Evolutionary conservation across 192 early-diverging fungal genomes (phyloP).

Genomic region (Backusella circina): DNA sequence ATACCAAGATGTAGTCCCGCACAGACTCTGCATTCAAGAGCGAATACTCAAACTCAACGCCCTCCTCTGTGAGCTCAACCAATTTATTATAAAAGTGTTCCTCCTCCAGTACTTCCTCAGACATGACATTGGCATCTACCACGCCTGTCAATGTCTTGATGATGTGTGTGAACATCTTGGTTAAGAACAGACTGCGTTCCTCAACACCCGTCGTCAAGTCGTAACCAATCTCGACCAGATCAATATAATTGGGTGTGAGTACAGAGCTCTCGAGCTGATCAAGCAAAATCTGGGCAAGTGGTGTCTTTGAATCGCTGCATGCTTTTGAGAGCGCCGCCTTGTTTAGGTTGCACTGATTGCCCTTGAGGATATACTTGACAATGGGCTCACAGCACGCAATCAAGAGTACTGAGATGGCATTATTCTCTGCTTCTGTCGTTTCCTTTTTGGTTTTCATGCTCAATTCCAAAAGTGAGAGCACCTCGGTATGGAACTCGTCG

Average conservation of each 20-base stretch:
- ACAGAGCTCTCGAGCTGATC: not conserved
- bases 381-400: conserved; percentile 10
- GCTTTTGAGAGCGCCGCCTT: not conserved
- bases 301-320: not conserved
- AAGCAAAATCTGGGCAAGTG: not conserved
- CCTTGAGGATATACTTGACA: conserved; percentile 8
- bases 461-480: conserved; percentile 15
- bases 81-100: conserved; percentile 7
- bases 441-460: not conserved
- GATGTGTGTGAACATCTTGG: conserved; percentile 9
- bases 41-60: not conserved
- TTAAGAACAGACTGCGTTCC: not conserved
- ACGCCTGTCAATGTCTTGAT: conserved; percentile 1
- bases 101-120: not conserved
- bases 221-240: conserved; percentile 8
- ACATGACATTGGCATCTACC: conserved; percentile 5
- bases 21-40: conserved; percentile 30
- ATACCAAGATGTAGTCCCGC: conserved; percentile 37
- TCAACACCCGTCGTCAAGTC: not conserved
- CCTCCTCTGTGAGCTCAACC: not conserved
- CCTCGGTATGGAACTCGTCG: not conserved
- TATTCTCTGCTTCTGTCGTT: not conserved
- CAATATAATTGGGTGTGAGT: conserved; percentile 1
- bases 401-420: conserved; percentile 6
- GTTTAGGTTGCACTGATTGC: not conserved